Conservation (phyloP, 176 grass and related monocot species). For the Avena sativa region DNA sequence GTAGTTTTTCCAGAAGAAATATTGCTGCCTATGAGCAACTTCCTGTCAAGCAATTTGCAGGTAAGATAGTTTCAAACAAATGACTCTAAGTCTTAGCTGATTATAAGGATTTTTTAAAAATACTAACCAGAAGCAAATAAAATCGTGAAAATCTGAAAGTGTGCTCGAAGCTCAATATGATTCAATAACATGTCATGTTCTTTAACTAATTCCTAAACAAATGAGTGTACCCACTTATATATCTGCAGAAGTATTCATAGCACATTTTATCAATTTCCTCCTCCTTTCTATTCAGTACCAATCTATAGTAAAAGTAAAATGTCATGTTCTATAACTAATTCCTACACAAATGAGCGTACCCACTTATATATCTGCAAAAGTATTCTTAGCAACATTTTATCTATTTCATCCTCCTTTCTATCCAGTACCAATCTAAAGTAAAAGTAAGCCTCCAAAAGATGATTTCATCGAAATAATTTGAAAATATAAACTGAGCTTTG, state of each 20-base stretch:
- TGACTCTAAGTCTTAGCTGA: not conserved
- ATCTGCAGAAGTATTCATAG: not conserved
- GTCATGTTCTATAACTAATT: slow-evolving; percentile 1
- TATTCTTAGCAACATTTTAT: not conserved
- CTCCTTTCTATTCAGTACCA: not conserved
- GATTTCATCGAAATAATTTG: not conserved
- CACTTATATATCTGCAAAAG: not conserved
- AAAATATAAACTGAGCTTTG: slow-evolving; percentile 16
- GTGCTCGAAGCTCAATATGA: not conserved
- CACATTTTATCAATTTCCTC: not conserved
- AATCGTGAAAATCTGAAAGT: slow-evolving; percentile 7
- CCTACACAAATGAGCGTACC: slow-evolving; percentile 4
- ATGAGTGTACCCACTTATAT: slow-evolving; percentile 4
- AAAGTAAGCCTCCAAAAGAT: slow-evolving; percentile 1
- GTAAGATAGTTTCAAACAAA: slow-evolving; percentile 24
- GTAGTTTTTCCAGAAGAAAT: slow-evolving; percentile 99
- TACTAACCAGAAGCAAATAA: not conserved
- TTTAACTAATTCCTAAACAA: slow-evolving; percentile 24
- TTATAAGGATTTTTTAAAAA: not conserved
- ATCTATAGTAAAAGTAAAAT: slow-evolving; percentile 31
- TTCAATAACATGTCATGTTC: not conserved
- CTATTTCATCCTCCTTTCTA: not conserved
- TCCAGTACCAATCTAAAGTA: not conserved
- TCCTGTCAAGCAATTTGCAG: slow-evolving; percentile 67
- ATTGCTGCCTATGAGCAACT: slow-evolving; percentile 92